These are phyloP conservation scores for Flaveria sonorensis DNA, from an alignment of 129 eudicot species.

Conservation along the genomic window DNA sequence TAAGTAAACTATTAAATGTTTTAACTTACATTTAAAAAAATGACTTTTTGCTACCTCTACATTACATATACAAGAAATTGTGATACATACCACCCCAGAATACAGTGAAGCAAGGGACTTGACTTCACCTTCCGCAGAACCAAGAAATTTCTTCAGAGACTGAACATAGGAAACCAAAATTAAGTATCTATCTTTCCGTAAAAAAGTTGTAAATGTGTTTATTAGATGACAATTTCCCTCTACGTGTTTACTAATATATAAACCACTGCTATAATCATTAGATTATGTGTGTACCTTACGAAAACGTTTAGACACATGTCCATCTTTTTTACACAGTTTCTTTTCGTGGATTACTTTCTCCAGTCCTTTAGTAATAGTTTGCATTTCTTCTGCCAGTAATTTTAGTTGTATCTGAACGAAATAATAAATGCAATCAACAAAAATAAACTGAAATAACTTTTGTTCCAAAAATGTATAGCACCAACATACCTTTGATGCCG, in stretches of 20 bases:
- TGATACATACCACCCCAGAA: constrained; percentile 76
- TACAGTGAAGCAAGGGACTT: constrained; percentile 70
- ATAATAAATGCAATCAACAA: constrained; percentile 13
- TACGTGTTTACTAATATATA: constrained; percentile 2
- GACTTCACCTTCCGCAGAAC: constrained; percentile 82
- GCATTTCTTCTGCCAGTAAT: constrained; percentile 87
- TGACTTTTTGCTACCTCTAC: not conserved
- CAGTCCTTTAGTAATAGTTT: constrained; percentile 74
- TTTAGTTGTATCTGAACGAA: constrained; percentile 69
- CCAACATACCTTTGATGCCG: constrained; percentile 71
- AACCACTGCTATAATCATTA: not conserved
- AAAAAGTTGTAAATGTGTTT: not conserved
- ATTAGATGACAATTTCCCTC: not conserved
- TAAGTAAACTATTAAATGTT: not conserved
- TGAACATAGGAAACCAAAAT: constrained; percentile 33
- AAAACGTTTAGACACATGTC: constrained; percentile 65
- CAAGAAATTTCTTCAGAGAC: constrained; percentile 81
- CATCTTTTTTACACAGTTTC: constrained; percentile 79
- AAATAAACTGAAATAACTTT: not conserved
- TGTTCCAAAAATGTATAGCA: not conserved
- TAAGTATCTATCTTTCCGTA: not conserved
- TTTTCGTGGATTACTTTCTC: constrained; percentile 81
- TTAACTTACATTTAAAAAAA: not conserved
- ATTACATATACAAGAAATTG: not conserved
- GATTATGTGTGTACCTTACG: constrained; percentile 51